Evolutionary conservation across 2,329 filamentous ascomycete species (phyloP), one percentile per base, ranked within the genome.

Genomic region (Cladosporium sp.): DNA sequence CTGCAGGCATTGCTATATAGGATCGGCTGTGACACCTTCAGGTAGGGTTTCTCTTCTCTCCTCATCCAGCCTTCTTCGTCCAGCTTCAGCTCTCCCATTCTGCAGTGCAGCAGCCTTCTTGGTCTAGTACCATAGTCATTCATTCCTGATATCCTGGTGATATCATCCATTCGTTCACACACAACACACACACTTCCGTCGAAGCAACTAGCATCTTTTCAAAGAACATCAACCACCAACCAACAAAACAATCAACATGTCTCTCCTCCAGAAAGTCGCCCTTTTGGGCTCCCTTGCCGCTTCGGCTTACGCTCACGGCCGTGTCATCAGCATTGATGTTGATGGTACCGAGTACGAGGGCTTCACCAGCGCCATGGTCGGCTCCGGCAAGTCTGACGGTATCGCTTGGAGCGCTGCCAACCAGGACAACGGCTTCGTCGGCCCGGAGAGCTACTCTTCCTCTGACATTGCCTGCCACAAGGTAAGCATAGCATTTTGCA

Each of bases 281-380:
- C 58, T 67, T 50, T 34, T 73, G 38, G 68, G 65, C 58, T 61
- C 66, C 9, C 63, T 72, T 40, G 75, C 71, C 54, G 66, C 75
- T 60, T 71, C 73, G 14, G 55, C 34, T 30, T 49, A 57, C 55
- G 55, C 55, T 20, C 55, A 57, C 43, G 55, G 55, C 55, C 45
- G 45, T 30, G 34, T 57, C 42, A 39, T 40, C 55, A 74, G 76
- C 61, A 72, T 81, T 56, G 73, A 77, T 52, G 75, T 79, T 52
- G 77, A 80, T 61, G 80, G 80, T 51, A 69, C 69, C 3, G 78
- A 73, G 64, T 79, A 79, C 67, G 64, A 70, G 54, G 76, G 78
- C 59, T 76, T 75, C 74, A 63, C 71, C 67, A 40, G 28, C 14
- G 28, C 39, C 30, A 36, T 37, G 52, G 52, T 17, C 30, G 17